phyloP scores from a whole-genome alignment of 1,284 basidiomycete species.

The Cystobasidium slooffiae region DNA sequence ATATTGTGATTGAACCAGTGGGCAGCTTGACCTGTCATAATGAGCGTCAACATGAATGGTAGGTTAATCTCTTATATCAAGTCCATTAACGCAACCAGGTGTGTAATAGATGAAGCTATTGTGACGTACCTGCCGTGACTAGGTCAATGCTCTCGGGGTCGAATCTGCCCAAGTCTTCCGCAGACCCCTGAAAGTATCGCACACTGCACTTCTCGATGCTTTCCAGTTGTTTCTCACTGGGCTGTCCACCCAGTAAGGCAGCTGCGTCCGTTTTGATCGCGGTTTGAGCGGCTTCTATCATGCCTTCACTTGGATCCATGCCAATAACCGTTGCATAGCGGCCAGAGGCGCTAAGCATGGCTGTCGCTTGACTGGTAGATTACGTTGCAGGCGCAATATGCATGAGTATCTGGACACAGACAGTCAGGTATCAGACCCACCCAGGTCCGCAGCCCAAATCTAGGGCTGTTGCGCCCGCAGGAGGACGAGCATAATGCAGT shows the following conservation, averaged over 20 bases:
- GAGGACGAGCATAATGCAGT: constrained; percentile 13
- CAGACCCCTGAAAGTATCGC: constrained; percentile 60
- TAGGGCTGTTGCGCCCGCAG: constrained; percentile 19
- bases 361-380: constrained; percentile 19
- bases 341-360: constrained; percentile 20
- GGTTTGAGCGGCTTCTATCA: constrained; percentile 69
- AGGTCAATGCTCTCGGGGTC: constrained; percentile 70
- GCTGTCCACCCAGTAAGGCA: constrained; percentile 36
- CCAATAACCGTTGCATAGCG: constrained; percentile 69
- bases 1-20: constrained; percentile 83
- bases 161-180: constrained; percentile 66
- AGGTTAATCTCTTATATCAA: too few relatives aligned
- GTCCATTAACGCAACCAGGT: too few relatives aligned
- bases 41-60: too few relatives aligned
- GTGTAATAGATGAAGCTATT: too few relatives aligned
- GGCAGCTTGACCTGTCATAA: too few relatives aligned
- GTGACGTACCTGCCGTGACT: constrained; percentile 68
- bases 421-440: neutral
- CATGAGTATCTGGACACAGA: neutral
- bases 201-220: constrained; percentile 17
- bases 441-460: constrained; percentile 53
- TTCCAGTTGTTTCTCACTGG: constrained; percentile 34
- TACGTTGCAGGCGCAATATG: neutral
- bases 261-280: constrained; percentile 54
- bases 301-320: constrained; percentile 72